Base-by-base conservation (phyloP, 768 basidiomycete genomes). In the Vishniacozyma victoriae region DNA sequence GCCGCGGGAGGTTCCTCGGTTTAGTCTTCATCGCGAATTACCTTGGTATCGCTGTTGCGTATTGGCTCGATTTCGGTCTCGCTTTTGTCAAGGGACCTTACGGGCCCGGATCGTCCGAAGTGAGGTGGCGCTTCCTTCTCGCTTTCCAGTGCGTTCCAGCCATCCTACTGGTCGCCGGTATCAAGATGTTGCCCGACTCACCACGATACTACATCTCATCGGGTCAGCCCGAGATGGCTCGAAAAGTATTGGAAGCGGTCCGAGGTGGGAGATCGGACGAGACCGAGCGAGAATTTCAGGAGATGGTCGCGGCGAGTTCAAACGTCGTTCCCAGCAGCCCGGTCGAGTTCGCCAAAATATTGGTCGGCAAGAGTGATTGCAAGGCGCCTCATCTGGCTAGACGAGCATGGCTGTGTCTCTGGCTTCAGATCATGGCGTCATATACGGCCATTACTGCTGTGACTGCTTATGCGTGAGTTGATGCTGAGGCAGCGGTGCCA, bases 71-170 rank as follows among this genome's bases (percentile, higher is more conserved):
- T 24, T 59, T 59, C 22, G 57, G 54, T 1, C 54, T 59, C 5
- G 25, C 37, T 11, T 59, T 59, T 29, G 43, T 59, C 26, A 27
- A 46, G 26, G 51, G 51, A 1, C 39, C 45, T 11, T 27, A 47
- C 11, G 25, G 45, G 11, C 38, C 43, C 20, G 57, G 57, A 14
- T 48, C 44, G 2, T 55, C 54, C 13, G 13, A 50, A 2, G 11
- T 56, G 13, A 46, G 58, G 2, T 60, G 58, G 58, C 36, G 58
- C 9, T 60, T 56, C 48, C 48, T 53, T 1, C 44, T 60, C 35
- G 58, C 46, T 16, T 56, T 60, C 48, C 58, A 60, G 23, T 59
- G 57, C 35, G 1, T 60, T n/a, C 55, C 59, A 3, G 59, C 59
- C 7, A 41, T 60, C 37, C 20, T 60, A 6, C 52, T 60, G 11